phyloP scores from a whole-genome alignment of 106 monocot species.

The Phalaenopsis aphrodite region DNA sequence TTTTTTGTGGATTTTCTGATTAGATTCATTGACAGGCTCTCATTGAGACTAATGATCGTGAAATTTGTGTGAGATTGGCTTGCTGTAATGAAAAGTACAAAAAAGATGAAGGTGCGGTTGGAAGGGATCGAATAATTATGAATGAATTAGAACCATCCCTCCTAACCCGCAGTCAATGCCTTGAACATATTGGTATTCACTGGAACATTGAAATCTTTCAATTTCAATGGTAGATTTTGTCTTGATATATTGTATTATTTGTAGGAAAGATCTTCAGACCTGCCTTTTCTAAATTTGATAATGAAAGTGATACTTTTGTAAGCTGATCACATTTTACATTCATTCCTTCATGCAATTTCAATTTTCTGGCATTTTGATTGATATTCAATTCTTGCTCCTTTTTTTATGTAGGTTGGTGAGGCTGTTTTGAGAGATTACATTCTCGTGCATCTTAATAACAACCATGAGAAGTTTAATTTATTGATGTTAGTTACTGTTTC shows the following conservation, averaged over 20 bases:
- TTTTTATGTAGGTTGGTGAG: conserved; percentile 70
- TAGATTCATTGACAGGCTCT: conserved; percentile 48
- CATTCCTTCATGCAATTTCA: background rate
- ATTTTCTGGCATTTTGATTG: background rate
- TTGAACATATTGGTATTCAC: conserved; percentile 74
- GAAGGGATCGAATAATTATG: conserved; percentile 89
- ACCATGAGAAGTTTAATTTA: conserved; percentile 90
- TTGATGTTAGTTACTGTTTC: conserved; percentile 54
- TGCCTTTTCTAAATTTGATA: conserved; percentile 56
- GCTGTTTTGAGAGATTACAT: conserved; percentile 81
- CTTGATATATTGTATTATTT: conserved; percentile 2
- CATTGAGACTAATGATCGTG: conserved; percentile 70
- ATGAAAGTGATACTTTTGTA: conserved; percentile 63
- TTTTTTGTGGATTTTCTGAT: background rate
- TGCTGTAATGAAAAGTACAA: conserved; percentile 56
- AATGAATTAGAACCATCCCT: conserved; percentile 74
- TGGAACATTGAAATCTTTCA: background rate
- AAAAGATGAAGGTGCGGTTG: conserved; percentile 70
- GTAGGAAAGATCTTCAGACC: conserved; percentile 67
- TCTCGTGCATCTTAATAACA: conserved; percentile 74
- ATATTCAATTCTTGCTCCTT: background rate
- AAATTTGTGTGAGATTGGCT: conserved; percentile 81
- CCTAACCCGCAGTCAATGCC: conserved; percentile 51
- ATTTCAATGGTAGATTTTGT: background rate
- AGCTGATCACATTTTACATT: conserved; percentile 17